These are phyloP conservation scores for Sporothrix mexicana DNA, from an alignment of 2,329 filamentous ascomycete genomes.

Conservation along the genomic window DNA sequence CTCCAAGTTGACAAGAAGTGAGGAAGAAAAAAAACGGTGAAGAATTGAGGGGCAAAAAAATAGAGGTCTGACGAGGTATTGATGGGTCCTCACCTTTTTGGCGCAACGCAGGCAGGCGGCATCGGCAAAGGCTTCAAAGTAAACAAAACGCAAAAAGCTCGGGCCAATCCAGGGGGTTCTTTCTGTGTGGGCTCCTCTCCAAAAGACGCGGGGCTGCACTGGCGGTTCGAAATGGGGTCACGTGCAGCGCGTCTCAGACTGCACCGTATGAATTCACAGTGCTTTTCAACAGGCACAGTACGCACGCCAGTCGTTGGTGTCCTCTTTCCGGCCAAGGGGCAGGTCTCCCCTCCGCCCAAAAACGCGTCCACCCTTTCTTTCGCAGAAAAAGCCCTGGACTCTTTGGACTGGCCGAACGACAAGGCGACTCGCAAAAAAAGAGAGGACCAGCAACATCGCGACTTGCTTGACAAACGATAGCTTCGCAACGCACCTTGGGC, in stretches of 20 bases:
- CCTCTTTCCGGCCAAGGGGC: slow-evolving; percentile 17
- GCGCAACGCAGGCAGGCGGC: slow-evolving; percentile 23
- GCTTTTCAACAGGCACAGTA: neutral
- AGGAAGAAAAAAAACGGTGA: slow-evolving; percentile 22
- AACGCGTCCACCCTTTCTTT: slow-evolving; percentile 28
- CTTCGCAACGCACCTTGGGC: slow-evolving; percentile 1
- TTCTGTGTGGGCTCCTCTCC: too few species aligned
- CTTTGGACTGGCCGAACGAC: neutral
- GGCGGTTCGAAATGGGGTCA: neutral
- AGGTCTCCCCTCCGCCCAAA: slow-evolving; percentile 14
- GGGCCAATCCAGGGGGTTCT: slow-evolving; percentile 31
- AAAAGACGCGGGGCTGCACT: slow-evolving; percentile 18
- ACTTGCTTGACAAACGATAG: neutral
- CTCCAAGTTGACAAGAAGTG: neutral
- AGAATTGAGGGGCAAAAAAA: slow-evolving; percentile 29
- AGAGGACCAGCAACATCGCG: slow-evolving; percentile 17
- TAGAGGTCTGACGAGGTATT: slow-evolving; percentile 26
- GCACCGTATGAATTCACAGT: slow-evolving; percentile 5
- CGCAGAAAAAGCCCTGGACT: neutral
- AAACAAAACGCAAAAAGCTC: slow-evolving; percentile 39
- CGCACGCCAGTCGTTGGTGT: neutral
- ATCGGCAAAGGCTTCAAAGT: slow-evolving; percentile 36
- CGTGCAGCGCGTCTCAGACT: neutral
- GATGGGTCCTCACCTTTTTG: slow-evolving; percentile 1
- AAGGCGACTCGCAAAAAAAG: slow-evolving; percentile 17